Evolutionary conservation across 2,329 filamentous ascomycete genomes (phyloP).

Genomic region (Penicillium italicum): DNA sequence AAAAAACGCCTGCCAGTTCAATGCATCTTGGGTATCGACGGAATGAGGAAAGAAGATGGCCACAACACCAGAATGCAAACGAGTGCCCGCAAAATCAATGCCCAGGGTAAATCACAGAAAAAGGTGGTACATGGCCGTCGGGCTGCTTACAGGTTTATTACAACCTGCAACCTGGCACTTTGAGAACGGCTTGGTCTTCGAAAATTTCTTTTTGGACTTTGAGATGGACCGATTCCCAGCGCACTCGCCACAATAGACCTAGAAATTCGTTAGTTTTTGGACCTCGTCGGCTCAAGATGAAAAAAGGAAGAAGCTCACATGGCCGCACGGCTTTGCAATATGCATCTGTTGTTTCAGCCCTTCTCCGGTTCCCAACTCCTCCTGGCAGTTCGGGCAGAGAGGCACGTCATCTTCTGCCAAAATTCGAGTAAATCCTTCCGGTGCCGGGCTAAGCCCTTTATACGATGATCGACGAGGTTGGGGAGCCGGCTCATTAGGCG

Average conservation of each 20-base stretch:
- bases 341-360: conserved; percentile 79
- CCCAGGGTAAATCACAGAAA: conserved; percentile 39
- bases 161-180: conserved; percentile 45
- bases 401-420: conserved; percentile 69
- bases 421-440: conserved; percentile 75
- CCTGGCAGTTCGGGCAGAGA: conserved; percentile 80
- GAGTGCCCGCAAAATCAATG: conserved; percentile 1
- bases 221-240: conserved; percentile 39
- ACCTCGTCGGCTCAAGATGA: not conserved
- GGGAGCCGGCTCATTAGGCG: not conserved
- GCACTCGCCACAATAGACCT: conserved; percentile 51
- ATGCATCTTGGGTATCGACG: conserved; percentile 26
- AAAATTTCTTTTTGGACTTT: conserved; percentile 33
- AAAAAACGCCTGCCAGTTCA: conserved; percentile 16
- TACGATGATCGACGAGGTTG: conserved; percentile 37
- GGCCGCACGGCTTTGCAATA: conserved; percentile 85
- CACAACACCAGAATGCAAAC: conserved; percentile 24
- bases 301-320: conserved; percentile 62
- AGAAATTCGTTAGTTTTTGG: conserved; percentile 2
- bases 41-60: conserved; percentile 8
- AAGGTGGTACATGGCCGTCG: conserved; percentile 45
- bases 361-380: conserved; percentile 74
- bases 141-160: conserved; percentile 37
- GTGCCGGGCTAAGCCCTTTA: conserved; percentile 61
- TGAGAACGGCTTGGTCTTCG: conserved; percentile 40